A percentile compares a stretch with the other conserved stretches of the same genome.
These are phyloP conservation scores for Lizonia empirigonia DNA, from an alignment of 2,329 filamentous ascomycete species.

Conservation along the genomic window DNA sequence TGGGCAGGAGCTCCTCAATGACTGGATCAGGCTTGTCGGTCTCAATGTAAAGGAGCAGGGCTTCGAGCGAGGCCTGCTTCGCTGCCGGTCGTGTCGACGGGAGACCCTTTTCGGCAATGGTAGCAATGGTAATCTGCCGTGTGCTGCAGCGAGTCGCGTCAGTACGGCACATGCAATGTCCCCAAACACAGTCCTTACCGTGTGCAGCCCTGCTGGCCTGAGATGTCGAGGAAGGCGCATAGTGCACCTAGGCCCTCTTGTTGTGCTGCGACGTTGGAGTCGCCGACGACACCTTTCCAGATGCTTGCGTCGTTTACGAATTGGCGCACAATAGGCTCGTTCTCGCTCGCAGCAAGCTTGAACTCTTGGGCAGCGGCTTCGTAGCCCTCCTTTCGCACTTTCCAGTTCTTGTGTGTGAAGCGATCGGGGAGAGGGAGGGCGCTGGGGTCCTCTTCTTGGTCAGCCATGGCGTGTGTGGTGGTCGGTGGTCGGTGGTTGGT, in stretches of 20 bases:
- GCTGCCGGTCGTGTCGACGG: conserved; percentile 85
- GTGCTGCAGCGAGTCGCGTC: conserved; percentile 59
- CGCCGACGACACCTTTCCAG: conserved; percentile 90
- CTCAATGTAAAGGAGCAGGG: conserved; percentile 86
- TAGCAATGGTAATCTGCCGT: conserved; percentile 72
- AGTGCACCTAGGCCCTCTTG: conserved; percentile 87
- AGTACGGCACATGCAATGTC: conserved; percentile 9
- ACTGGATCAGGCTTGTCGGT: conserved; percentile 84
- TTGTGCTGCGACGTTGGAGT: conserved; percentile 96
- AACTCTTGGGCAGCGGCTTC: conserved; percentile 91
- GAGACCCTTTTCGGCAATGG: conserved; percentile 90
- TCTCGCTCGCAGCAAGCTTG: conserved; percentile 80
- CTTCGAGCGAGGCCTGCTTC: conserved; percentile 85
- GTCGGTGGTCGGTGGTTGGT: background rate
- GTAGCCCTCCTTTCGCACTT: conserved; percentile 92
- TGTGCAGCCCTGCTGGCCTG: conserved; percentile 76
- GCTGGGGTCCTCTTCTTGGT: conserved; percentile 80
- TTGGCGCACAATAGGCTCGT: conserved; percentile 82
- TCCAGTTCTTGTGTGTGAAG: conserved; percentile 94
- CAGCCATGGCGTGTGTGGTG: conserved; percentile 67
- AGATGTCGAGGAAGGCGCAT: conserved; percentile 91
- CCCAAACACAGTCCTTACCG: conserved; percentile 55
- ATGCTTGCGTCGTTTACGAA: conserved; percentile 83
- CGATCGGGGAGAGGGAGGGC: conserved; percentile 78
- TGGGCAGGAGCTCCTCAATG: conserved; percentile 86